phyloP scores from a whole-genome alignment of 2,329 filamentous ascomycete genomes.

The Pseudopithomyces chartarum region DNA sequence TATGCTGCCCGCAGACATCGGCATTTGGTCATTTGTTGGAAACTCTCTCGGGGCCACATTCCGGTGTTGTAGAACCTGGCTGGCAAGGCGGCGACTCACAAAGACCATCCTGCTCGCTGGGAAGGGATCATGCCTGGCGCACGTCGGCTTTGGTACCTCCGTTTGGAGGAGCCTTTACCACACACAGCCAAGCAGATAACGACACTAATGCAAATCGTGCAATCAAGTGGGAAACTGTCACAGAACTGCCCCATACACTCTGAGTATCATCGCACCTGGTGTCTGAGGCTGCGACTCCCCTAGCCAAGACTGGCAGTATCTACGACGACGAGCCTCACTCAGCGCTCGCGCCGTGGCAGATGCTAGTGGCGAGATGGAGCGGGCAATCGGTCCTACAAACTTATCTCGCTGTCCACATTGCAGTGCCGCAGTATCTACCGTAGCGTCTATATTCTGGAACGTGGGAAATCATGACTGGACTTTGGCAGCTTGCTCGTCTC shows the following conservation, averaged over 20 bases:
- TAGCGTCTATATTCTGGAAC: too few species aligned
- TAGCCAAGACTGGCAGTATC: background rate
- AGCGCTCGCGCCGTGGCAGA: background rate
- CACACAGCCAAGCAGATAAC: background rate
- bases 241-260: conserved; percentile 8
- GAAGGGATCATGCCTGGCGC: conserved; percentile 20
- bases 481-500: too few species aligned
- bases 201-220: background rate
- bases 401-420: too few species aligned
- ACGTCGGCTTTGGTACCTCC: conserved; percentile 4
- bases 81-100: conserved; percentile 8
- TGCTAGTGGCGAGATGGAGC: background rate
- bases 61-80: background rate
- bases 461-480: too few species aligned
- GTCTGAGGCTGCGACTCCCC: conserved; percentile 9
- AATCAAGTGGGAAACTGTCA: conserved; percentile 1
- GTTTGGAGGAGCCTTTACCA: background rate
- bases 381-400: too few species aligned
- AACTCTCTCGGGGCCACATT: background rate
- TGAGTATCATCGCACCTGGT: conserved; percentile 11
- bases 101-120: conserved; percentile 1
- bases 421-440: too few species aligned
- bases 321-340: background rate
- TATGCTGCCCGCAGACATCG: background rate
- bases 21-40: background rate